phyloP scores from a whole-genome alignment of 1,284 basidiomycete species.

The Pyrrhoderma lamaoense region DNA sequence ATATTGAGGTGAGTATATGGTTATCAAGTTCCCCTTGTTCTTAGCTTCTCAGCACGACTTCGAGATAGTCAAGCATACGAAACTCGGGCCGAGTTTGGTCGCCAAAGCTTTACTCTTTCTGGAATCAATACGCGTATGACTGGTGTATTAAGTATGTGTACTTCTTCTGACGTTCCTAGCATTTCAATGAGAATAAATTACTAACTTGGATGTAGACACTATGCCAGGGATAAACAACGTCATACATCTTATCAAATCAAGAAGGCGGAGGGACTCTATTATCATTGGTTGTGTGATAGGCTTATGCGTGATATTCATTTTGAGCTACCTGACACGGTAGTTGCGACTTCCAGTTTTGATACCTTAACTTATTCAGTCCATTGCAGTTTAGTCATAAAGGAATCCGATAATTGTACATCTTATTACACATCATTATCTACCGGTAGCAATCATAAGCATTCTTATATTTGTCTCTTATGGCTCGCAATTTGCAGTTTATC shows the following conservation, averaged over 20 bases:
- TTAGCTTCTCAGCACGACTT: constrained; percentile 12
- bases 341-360: neutral
- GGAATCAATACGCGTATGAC: constrained; percentile 81
- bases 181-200: no score
- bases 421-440: no score
- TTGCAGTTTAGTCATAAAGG: neutral
- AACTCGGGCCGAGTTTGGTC: constrained; percentile 89
- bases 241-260: constrained; percentile 86
- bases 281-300: constrained; percentile 86
- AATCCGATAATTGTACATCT: neutral
- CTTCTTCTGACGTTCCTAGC: neutral
- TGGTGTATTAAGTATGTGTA: constrained; percentile 71
- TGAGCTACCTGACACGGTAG: constrained; percentile 68
- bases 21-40: no score
- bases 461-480: no score
- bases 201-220: constrained; percentile 42
- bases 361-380: neutral
- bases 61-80: constrained; percentile 87
- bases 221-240: constrained; percentile 93
- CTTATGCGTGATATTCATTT: constrained; percentile 70
- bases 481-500: no score
- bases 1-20: constrained; percentile 65
- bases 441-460: no score
- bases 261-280: constrained; percentile 83
- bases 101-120: constrained; percentile 70